phyloP scores from a whole-genome alignment of 2,329 filamentous ascomycete species.

The Monosporascus sp. region DNA sequence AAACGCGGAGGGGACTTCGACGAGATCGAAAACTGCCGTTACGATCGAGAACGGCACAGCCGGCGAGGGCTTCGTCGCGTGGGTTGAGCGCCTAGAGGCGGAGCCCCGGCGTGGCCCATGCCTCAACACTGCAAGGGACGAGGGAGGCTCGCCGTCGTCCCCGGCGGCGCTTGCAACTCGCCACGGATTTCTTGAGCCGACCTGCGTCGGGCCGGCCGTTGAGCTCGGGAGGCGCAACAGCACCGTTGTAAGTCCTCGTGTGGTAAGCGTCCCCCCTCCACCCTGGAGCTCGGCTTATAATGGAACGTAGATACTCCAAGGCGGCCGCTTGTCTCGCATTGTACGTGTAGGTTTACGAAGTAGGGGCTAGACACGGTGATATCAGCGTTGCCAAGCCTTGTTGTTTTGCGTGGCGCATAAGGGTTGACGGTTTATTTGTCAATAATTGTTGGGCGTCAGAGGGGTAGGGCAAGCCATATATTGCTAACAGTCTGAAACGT shows the following conservation, averaged over 20 bases:
- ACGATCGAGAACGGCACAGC: slow-evolving; percentile 33
- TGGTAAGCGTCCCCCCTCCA: slow-evolving; percentile 3
- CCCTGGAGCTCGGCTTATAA: neutral
- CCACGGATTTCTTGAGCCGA: slow-evolving; percentile 47
- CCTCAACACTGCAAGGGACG: slow-evolving; percentile 16
- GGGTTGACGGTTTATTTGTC: too few relatives aligned
- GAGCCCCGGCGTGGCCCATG: slow-evolving; percentile 12
- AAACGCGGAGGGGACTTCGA: slow-evolving; percentile 21
- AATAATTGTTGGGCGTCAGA: too few relatives aligned
- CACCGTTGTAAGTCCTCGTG: slow-evolving; percentile 31
- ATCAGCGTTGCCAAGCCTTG: too few relatives aligned
- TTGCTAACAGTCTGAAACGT: too few relatives aligned
- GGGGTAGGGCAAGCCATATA: too few relatives aligned
- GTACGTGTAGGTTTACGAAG: too few relatives aligned
- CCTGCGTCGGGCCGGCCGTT: slow-evolving; percentile 33
- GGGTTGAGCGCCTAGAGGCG: slow-evolving; percentile 3
- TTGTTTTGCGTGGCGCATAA: too few relatives aligned
- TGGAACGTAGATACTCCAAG: neutral
- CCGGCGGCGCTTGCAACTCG: slow-evolving; percentile 46
- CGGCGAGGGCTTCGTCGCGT: slow-evolving; percentile 21
- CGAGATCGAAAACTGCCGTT: slow-evolving; percentile 20
- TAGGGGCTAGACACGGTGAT: too few relatives aligned
- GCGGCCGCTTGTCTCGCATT: too few relatives aligned
- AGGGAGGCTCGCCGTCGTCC: slow-evolving; percentile 40
- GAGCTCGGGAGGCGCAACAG: slow-evolving; percentile 32